phyloP scores from a whole-genome alignment of 1,139 yeast genomes.

The Zygosaccharomyces pseudobailii region DNA sequence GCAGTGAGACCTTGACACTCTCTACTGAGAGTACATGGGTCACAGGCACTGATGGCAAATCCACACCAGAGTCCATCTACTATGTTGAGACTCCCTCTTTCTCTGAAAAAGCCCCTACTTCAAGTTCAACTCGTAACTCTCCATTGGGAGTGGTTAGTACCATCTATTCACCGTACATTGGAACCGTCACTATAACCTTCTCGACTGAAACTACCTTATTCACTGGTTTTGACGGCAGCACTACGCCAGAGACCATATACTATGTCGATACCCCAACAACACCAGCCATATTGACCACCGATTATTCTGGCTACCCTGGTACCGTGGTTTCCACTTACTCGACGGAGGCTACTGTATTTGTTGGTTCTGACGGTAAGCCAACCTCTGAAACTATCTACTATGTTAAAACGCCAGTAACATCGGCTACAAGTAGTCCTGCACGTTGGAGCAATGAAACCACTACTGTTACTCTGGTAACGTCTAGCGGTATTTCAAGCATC shows the following conservation, averaged over 20 bases:
- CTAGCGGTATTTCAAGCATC: background rate
- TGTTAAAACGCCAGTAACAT: background rate
- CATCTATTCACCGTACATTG: background rate
- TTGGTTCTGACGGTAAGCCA: background rate
- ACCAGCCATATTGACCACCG: background rate
- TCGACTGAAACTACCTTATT: conserved; percentile 12
- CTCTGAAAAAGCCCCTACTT: background rate
- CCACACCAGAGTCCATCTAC: background rate
- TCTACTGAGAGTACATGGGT: background rate
- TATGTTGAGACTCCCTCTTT: background rate
- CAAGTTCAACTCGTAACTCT: background rate
- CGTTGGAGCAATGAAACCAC: background rate
- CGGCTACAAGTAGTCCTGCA: background rate
- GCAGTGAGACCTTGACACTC: background rate
- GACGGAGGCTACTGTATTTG: background rate
- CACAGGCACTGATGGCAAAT: background rate
- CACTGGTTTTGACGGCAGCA: conserved; percentile 8
- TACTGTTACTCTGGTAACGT: background rate
- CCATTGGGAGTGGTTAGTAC: background rate
- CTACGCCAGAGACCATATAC: conserved; percentile 14
- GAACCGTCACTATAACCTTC: conserved; percentile 6
- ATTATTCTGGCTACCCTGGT: no score
- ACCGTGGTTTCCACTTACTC: background rate
- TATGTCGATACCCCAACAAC: conserved; percentile 8
- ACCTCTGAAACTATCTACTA: background rate